Evolutionary conservation across 192 early-diverging fungal genomes (phyloP), one percentile per base, ranked within the genome.

Genomic region (Chytriomyces confervae): DNA sequence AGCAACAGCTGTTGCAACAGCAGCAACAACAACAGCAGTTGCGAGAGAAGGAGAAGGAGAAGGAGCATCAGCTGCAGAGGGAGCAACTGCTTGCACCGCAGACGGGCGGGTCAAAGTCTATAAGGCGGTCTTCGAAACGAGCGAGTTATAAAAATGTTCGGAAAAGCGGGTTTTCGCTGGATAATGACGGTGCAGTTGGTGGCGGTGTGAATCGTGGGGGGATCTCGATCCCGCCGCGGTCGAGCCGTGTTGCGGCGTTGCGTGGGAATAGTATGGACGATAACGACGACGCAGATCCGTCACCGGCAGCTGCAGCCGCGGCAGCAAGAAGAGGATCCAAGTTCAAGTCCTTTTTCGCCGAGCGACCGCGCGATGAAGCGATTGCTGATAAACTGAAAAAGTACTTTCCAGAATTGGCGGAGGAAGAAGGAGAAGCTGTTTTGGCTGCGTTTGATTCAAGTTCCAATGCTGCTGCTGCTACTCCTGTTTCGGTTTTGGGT

Each of bases 351-450:
- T 96, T 97, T 81, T 95, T 98, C 81, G 96, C 95, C 46, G 96
- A 98, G 80, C 92, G 97, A 9, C 97, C 97, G 9, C 94, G 94
- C 0, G 94, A 95, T 10, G 95, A 97, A 82, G 85, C 94, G 50
- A 97, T 99, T 80, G 94, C 93, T 29, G 93, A 92, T 74, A 94
- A 97, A 72, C 87, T 99, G 49, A 89, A 92, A 64, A 92, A 94
- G 73, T 99, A 94, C 81, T 99, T 99, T 80, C 96, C 97, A 3
- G 92, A 91, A 18, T 68, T 84, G 20, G 57, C 67, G 46, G 36
- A 65, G 20, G 63, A 29, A 1, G 63, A 65, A 1, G 36, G 36
- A 36, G 36, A 36, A 36, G 36, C 44, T 45, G 45, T 10, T 29
- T 16, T 29, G n/a, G 5, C n/a, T 43, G 23, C 27, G 29, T 20